Evolutionary conservation across 345 rosid species (phyloP).

Genomic region (Populus simonii): DNA sequence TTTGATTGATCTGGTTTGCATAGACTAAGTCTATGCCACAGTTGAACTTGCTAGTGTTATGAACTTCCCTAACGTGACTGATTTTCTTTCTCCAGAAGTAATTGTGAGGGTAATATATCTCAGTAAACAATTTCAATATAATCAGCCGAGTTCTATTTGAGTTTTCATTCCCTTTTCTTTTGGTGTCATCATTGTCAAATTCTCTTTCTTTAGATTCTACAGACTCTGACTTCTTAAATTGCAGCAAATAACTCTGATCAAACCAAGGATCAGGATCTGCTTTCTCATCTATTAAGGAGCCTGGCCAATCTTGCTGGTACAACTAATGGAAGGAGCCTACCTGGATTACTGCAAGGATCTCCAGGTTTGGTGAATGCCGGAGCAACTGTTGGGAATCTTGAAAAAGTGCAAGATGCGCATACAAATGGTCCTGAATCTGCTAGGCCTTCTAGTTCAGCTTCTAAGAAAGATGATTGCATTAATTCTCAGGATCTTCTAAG

Average conservation of each 20-base stretch:
- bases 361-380: slow-evolving; percentile 44
- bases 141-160: neutral
- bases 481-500: slow-evolving; percentile 21
- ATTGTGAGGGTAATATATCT: neutral
- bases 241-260: slow-evolving; percentile 75
- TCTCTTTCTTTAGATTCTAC: slow-evolving; percentile 3
- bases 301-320: slow-evolving; percentile 44
- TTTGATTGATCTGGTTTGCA: neutral
- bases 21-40: neutral
- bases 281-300: slow-evolving; percentile 73
- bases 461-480: slow-evolving; percentile 23
- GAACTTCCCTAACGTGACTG: neutral
- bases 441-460: slow-evolving; percentile 33
- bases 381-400: slow-evolving; percentile 23
- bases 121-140: neutral
- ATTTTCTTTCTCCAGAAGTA: neutral
- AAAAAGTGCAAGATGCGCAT: slow-evolving; percentile 21
- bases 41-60: neutral
- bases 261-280: slow-evolving; percentile 69
- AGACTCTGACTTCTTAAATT: slow-evolving; percentile 23
- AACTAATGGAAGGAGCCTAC: slow-evolving; percentile 43
- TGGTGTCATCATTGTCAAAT: neutral
- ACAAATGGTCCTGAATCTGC: slow-evolving; percentile 26
- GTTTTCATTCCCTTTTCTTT: neutral
- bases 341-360: slow-evolving; percentile 63